Evolutionary conservation across 2,329 filamentous ascomycete genomes (phyloP), one percentile per base, ranked within the genome.

Genomic region (Ilyonectria mors-panacis): DNA sequence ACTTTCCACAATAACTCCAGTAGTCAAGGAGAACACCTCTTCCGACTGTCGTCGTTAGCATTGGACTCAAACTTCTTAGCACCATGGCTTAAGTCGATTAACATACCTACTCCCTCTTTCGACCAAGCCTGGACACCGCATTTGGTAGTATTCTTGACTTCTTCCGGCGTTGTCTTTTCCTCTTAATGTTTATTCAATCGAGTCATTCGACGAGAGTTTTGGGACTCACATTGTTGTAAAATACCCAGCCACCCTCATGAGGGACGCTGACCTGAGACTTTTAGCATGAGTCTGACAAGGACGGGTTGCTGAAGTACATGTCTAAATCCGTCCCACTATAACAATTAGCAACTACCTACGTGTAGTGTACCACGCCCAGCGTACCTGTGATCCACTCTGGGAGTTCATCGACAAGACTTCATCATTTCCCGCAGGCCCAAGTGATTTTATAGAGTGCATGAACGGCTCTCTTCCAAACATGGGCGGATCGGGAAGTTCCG

Each of bases 291-390:
- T 30, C 23, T 44, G 2, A 10, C 37, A 6, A 15, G 6, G 8
- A 44, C 30, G 4, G 8, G 28, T 2, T 2, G 19, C 5, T 3
- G 9, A 2, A 9, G 33, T 9, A 60, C 58, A 30, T 60, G 58
- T 51, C 58, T 30, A 53, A 60, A 60, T 2, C 58, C 58, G 15
- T 60, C 58, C 58, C 58, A 60, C 58, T 60, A 17, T n/a, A 3
- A 2, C 2, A 33, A 23, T 60, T 23, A 60, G 47, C 7, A 10
- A 45, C 7, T 26, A 6, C 3, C 17, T 15, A 21, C 30, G 50
- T 4, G 23, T 5, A n/a, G n/a, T n/a, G n/a, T n/a, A 26, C 26
- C 17, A 33, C 4, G 3, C 4, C 5, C 3, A 30, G 12, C 21
- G 3, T 53, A 60, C 58, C 47, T 60, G 58, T 0, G 58, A 60